Base-by-base conservation (phyloP, 257 asterid genomes). In the Solanum etuberosum region DNA sequence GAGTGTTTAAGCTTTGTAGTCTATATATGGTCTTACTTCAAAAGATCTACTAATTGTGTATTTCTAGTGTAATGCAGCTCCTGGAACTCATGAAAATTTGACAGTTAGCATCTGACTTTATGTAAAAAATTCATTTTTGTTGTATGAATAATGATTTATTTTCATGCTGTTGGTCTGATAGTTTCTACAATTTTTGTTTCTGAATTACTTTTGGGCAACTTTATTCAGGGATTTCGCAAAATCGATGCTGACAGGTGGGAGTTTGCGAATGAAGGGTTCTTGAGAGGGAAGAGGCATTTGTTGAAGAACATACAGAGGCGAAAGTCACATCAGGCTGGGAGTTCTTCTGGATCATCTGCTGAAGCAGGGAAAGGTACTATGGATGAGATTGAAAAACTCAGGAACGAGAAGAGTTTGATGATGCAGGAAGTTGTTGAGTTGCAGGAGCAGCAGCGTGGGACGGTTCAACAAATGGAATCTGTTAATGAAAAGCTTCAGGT, bases 261-360 rank as follows among this genome's bases (percentile, higher is more conserved):
- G 88, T 96, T 95, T 37, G 95, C 98, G 8, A 92, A 90, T 27
- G 96, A 93, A 88, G 94, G 95, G 48, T 95, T 95, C 85, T 18
- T 86, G 34, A 93, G 90, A 90, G 98, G 98, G 84, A 92, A 93
- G 81, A 94, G 86, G 89, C 94, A 93, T 76, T 88, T 96, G 80
- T 87, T 96, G 91, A 94, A 87, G 91, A 92, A 89, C 32, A 96
- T 96, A 89, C 98, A 94, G 77, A 93, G 98, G 93, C 98, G 98
- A 67, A 94, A 92, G 21, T 88, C 96, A 73, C 94, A 89, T 77
- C 95, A 90, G 85, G 80, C 86, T 48, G 96, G 95, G 31, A 89
- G 91, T 89, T 91, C 95, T 23, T 92, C 87, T 54, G 92, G 91
- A 57, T 51, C 90, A 7, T 57, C 90, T 10, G 67, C 51, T 32